These are phyloP conservation scores for Fusarium newnesense DNA, from an alignment of 2,329 filamentous ascomycete species.

Conservation along the genomic window DNA sequence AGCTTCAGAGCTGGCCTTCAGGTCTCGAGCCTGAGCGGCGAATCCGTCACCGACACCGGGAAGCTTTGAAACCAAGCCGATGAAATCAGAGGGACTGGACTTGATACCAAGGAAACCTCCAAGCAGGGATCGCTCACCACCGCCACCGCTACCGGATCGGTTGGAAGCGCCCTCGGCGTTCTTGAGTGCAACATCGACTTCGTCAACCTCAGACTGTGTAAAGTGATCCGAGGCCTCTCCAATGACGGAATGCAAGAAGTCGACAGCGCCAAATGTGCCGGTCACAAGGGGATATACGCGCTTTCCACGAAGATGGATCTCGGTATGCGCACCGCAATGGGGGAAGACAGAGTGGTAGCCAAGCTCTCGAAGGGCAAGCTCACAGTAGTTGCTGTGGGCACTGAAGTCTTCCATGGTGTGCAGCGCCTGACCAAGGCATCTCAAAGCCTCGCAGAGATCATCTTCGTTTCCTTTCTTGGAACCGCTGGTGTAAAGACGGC, in stretches of 20 bases:
- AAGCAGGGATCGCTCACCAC: slow-evolving; percentile 46
- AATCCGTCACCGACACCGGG: slow-evolving; percentile 75
- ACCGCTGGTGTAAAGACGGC: slow-evolving; percentile 77
- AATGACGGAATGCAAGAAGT: slow-evolving; percentile 83
- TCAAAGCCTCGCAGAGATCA: slow-evolving; percentile 82
- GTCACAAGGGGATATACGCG: slow-evolving; percentile 80
- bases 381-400: slow-evolving; percentile 86
- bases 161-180: slow-evolving; percentile 68
- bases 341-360: slow-evolving; percentile 84
- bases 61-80: slow-evolving; percentile 78
- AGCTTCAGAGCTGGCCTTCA: slow-evolving; percentile 69
- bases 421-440: slow-evolving; percentile 79
- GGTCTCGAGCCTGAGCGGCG: slow-evolving; percentile 71
- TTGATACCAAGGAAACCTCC: slow-evolving; percentile 56
- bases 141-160: slow-evolving; percentile 46
- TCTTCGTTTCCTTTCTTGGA: slow-evolving; percentile 73
- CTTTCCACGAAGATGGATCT: slow-evolving; percentile 72
- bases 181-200: slow-evolving; percentile 79
- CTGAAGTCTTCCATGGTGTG: slow-evolving; percentile 84
- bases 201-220: slow-evolving; percentile 84
- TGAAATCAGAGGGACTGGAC: slow-evolving; percentile 66
- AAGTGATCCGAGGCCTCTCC: slow-evolving; percentile 86
- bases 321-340: slow-evolving; percentile 74
- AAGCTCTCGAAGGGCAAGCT: slow-evolving; percentile 80
- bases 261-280: slow-evolving; percentile 79